Base-by-base conservation (phyloP, 1,284 basidiomycete genomes). In the Apiotrichum siamense region DNA sequence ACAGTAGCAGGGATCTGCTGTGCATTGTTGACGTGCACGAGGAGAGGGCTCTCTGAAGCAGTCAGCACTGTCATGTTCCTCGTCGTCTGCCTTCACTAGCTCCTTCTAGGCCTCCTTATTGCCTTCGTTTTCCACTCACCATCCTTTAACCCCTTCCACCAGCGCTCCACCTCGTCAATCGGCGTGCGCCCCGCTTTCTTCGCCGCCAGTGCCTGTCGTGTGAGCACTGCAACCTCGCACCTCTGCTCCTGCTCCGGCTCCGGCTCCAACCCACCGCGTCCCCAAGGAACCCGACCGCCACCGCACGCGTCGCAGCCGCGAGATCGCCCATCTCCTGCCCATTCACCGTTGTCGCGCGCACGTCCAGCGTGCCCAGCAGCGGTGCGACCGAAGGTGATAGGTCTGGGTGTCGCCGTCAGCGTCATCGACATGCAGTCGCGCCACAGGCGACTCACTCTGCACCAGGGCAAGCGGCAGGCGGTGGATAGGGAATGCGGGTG, bases 1-100 rank as follows among this genome's bases (percentile, higher is more conserved):
- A 65, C 60, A 0, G 44, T 18, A 0, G 57, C 9, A 1, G 64
- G 52, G 1, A 70, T 44, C 13, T 61, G 37, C 50, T 72, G 69
- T 3, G 67, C 67, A 23, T 70, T 57, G 43, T 65, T 58, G 10
- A 72, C 60, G 41, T 69, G 60, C 13, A 72, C 35, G 15, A 72
- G 35, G 1, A 67, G 32, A 3, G 62, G 49, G 2, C 55, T 26
- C 11, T 41, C 66, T 65, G n/a, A n/a, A 32, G 20, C 3, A 3
- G 29, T 52, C 29, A 59, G 21, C 26, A 36, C 41, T 18, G n/a
- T 17, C 13, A n/a, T n/a, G 23, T 17, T 3, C 3, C 23, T n/a
- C 5, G n/a, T 3, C 29, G 29, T 15, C 10, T 15, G 29, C 29
- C 15, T 31, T 9, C 15, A 9, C 29, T 15, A 31, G 9, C 7